Conservation (phyloP, 768 basidiomycete genomes). For the Tulasnella sp. region DNA sequence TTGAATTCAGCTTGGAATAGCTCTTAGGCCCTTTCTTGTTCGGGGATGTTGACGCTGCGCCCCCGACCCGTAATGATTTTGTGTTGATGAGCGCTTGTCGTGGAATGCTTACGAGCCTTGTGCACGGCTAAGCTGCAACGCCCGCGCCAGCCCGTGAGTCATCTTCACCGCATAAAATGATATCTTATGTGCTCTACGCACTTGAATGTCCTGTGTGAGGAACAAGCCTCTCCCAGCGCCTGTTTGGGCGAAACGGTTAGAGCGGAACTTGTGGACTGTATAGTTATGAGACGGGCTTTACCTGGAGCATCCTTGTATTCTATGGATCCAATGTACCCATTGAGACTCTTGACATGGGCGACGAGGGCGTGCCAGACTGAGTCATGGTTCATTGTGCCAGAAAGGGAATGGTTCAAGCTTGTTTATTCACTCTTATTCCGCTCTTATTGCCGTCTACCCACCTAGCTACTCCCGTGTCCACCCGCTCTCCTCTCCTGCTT, state of each 20-base stretch:
- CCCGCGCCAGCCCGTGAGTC: not conserved
- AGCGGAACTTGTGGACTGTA: too few species aligned
- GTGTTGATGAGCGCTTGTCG: conserved; percentile 57
- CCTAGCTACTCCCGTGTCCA: not conserved
- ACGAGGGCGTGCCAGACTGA: not conserved
- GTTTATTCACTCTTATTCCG: too few species aligned
- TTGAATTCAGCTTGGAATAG: conserved; percentile 38
- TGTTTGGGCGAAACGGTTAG: conserved; percentile 20
- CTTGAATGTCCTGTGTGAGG: conserved; percentile 34
- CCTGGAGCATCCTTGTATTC: not conserved
- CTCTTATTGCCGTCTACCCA: not conserved
- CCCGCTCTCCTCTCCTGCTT: not conserved
- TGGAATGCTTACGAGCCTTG: conserved; percentile 59
- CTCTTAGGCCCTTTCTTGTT: conserved; percentile 1
- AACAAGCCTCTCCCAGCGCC: conserved; percentile 66
- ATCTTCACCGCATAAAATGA: not conserved
- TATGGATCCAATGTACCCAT: not conserved
- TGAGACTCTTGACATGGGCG: not conserved
- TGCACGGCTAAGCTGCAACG: conserved; percentile 34
- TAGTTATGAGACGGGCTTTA: not conserved
- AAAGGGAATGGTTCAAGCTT: conserved; percentile 1
- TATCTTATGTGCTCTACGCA: conserved; percentile 23
- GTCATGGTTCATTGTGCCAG: not conserved
- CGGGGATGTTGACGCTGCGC: not conserved
- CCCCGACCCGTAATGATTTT: conserved; percentile 38